These are phyloP conservation scores for Thoreauomyces humboldtii DNA, from an alignment of 192 early-diverging fungal species.

Conservation along the genomic window DNA sequence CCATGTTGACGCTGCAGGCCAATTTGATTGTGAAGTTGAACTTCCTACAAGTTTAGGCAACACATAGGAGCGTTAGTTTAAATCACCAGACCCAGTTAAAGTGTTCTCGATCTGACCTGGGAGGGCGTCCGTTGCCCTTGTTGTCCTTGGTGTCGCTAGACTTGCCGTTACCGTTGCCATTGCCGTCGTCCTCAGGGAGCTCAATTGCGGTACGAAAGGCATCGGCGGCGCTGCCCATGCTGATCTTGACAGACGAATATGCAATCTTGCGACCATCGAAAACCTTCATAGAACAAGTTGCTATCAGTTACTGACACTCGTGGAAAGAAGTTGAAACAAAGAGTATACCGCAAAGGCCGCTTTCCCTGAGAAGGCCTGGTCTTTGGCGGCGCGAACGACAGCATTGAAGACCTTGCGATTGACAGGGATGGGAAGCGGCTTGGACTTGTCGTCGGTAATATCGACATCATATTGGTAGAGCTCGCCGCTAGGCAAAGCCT, in stretches of 20 bases:
- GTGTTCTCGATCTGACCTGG: too few relatives aligned
- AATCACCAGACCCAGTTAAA: too few relatives aligned
- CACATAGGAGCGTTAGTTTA: too few relatives aligned
- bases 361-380: neutral
- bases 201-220: neutral
- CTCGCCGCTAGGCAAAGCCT: constrained; percentile 7
- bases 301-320: too few relatives aligned
- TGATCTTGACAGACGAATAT: constrained; percentile 20
- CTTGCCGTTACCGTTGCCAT: neutral
- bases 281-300: too few relatives aligned
- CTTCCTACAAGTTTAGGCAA: constrained; percentile 28
- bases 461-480: constrained; percentile 38
- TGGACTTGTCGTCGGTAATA: neutral
- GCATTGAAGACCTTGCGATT: constrained; percentile 23
- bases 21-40: constrained; percentile 26
- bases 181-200: constrained; percentile 21
- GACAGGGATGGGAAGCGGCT: constrained; percentile 1
- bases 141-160: too few relatives aligned
- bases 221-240: constrained; percentile 9
- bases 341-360: neutral
- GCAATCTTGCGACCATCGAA: constrained; percentile 31
- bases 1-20: constrained; percentile 14
- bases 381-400: neutral
- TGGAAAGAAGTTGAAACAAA: too few relatives aligned
- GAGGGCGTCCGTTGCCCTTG: too few relatives aligned